Base-by-base conservation (phyloP, 768 basidiomycete species). In the Goffeauzyma gilvescens region DNA sequence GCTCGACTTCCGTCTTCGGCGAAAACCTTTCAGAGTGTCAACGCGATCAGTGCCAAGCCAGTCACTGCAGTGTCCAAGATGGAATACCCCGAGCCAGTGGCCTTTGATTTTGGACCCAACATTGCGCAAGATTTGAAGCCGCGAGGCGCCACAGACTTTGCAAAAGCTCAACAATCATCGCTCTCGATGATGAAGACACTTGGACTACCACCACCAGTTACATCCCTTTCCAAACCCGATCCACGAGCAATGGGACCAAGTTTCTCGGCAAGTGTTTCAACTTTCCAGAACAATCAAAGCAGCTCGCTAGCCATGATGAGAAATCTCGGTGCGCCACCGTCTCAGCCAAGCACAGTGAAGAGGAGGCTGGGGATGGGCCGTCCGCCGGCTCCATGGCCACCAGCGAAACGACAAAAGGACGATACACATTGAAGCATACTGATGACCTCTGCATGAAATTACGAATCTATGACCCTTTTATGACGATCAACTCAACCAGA, bases 141-240 rank as follows among this genome's bases (percentile, higher is more conserved):
- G 1, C 38, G 37, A 7, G 48, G 43, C 23, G 28, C 53, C 1
- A 49, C 49, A 5, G 36, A 46, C 3, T 60, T 57, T 25, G 46
- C 48, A 10, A 53, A 46, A 34, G 46, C 50, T 2, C 53, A 48
- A 18, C 47, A 36, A 18, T 44, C 47, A 8, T 44, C 38, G 21
- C 27, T 58, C 30, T 43, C 49, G 2, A 50, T 53, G 33, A 55
- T 62, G 56, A 55, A 58, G 39, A 52, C 37, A n/a, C 42, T 62
- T 3, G 60, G 60, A 12, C 38, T 62, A 30, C 57, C 57, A 2
- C 44, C 49, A n/a, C 44, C 49, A 18, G 24, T 37, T n/a, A 32
- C 37, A 17, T 26, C 37, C 2, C 25, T 41, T 32, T 33, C 42
- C 14, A 49, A 38, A 21, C 18, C 13, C 13, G 36, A 23, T 27